Evolutionary conservation across 2,329 filamentous ascomycete species (phyloP).

Genomic region (Apiospora koreana): DNA sequence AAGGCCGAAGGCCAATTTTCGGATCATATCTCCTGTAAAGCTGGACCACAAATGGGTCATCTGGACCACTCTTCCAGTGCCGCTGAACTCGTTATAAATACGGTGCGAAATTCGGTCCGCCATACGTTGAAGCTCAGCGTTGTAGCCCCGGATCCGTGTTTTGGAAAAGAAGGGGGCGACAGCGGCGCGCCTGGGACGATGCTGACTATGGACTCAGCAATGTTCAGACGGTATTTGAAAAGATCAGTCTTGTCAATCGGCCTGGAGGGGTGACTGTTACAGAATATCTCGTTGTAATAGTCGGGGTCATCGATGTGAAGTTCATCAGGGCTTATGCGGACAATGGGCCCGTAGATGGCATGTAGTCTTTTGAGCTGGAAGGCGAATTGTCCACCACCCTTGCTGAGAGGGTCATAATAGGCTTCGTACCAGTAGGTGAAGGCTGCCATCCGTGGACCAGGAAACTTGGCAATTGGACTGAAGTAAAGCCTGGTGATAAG

Average conservation of each 20-base stretch:
- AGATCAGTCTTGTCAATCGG: conserved; percentile 16
- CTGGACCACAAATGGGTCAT: too few relatives aligned
- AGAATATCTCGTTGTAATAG: conserved; percentile 14
- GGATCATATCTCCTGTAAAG: too few relatives aligned
- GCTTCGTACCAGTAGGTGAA: background rate
- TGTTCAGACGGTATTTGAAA: conserved; percentile 17
- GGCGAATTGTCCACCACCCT: background rate
- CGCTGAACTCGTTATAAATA: too few relatives aligned
- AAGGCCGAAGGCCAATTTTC: too few relatives aligned
- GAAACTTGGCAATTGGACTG: conserved; percentile 9
- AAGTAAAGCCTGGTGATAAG: background rate
- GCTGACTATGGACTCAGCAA: conserved; percentile 17
- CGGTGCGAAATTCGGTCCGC: too few relatives aligned
- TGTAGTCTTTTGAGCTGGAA: background rate
- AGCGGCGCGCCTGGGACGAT: conserved; percentile 17
- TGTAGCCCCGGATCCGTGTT: conserved; percentile 14
- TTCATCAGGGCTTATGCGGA: conserved; percentile 6
- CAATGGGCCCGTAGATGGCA: conserved; percentile 1
- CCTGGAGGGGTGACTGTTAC: background rate
- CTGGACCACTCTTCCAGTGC: too few relatives aligned
- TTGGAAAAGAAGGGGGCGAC: conserved; percentile 33
- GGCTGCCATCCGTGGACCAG: conserved; percentile 8
- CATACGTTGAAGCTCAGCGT: too few relatives aligned
- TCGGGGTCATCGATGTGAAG: conserved; percentile 12
- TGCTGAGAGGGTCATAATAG: background rate